Evolutionary conservation across 176 grass and related monocot genomes (phyloP).

Genomic region (Carex kokanica): DNA sequence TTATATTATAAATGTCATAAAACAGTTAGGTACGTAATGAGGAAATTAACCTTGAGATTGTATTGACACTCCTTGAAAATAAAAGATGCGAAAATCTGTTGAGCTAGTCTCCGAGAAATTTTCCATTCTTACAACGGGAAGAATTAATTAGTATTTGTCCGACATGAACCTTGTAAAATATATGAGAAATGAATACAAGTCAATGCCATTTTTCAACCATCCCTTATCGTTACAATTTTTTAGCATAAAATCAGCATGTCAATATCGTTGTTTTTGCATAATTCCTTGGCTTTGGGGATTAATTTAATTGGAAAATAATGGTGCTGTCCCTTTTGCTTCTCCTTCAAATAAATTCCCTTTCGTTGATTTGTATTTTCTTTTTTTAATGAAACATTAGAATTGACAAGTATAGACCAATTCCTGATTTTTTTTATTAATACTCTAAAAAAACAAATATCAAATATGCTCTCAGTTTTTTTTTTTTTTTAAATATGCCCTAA

Average conservation of each 20-base stretch:
- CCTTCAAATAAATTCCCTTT: conserved; percentile 1
- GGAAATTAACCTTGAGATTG: no score
- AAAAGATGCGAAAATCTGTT: no score
- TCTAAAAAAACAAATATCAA: no score
- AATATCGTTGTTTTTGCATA: conserved; percentile 13
- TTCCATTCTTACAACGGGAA: no score
- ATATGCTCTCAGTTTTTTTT: no score
- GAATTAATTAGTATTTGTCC: not conserved
- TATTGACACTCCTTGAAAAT: no score
- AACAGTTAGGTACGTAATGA: no score
- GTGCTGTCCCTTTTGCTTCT: conserved; percentile 11
- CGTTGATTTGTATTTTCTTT: not conserved
- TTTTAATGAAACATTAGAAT: not conserved
- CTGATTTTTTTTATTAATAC: no score
- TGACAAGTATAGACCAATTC: not conserved
- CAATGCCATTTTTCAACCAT: not conserved
- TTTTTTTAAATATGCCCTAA: no score
- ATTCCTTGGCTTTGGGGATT: not conserved
- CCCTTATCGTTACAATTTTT: not conserved
- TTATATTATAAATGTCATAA: no score
- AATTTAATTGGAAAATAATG: conserved; percentile 1
- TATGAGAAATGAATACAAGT: conserved; percentile 1
- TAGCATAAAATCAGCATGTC: not conserved
- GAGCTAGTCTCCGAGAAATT: no score
- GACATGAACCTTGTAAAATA: not conserved